A percentile compares a stretch with the other conserved stretches of the same genome.
Conservation (phyloP, 257 asterid species). For the Petrea volubilis region DNA sequence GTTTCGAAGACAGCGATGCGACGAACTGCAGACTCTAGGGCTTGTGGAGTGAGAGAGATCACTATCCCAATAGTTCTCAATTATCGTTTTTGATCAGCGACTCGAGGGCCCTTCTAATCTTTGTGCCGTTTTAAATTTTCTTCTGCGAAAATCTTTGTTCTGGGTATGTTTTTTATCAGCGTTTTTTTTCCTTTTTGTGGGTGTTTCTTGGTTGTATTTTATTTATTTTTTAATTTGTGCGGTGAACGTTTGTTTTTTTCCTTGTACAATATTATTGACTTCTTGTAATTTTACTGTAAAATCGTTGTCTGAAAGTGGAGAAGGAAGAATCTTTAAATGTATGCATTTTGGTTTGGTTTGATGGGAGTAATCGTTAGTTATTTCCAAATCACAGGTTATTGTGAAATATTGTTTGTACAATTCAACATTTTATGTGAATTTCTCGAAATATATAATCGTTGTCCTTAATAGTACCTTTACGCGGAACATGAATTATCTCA, state of each 20-base stretch:
- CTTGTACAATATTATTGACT: neutral
- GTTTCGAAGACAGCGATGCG: neutral
- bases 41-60: neutral
- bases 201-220: neutral
- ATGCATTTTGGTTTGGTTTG: neutral
- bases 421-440: neutral
- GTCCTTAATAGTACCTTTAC: neutral
- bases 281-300: neutral
- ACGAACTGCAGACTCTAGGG: conserved; percentile 2
- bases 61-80: neutral
- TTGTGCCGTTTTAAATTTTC: neutral
- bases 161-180: neutral
- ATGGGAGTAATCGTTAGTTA: neutral
- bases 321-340: neutral
- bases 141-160: neutral
- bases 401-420: neutral
- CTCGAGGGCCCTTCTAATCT: neutral
- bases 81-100: neutral
- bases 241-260: neutral
- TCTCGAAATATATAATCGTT: neutral
- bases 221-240: neutral
- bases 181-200: neutral
- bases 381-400: neutral
- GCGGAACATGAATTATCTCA: neutral
- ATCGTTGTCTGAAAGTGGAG: neutral